A percentile compares a stretch with the other conserved stretches of the same genome.
These are phyloP conservation scores for Rhodotorula sp. DNA, from an alignment of 1,284 basidiomycete species.

Conservation along the genomic window DNA sequence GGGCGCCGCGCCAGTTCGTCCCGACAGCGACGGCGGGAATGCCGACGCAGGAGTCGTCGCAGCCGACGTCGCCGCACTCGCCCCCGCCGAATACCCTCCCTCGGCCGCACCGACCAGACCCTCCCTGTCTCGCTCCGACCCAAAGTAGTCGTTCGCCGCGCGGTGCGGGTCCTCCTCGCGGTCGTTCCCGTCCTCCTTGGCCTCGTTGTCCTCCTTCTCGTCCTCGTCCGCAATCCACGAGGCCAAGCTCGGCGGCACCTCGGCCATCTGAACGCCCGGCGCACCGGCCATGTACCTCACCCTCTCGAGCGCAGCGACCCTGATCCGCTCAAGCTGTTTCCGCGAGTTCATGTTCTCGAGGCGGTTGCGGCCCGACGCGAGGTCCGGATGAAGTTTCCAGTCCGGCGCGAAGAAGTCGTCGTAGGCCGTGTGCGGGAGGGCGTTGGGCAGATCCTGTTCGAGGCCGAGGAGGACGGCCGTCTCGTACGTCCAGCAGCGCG, in stretches of 20 bases:
- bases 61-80: background rate
- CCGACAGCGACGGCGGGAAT: background rate
- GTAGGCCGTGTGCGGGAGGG: constrained; percentile 84
- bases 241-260: constrained; percentile 88
- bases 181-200: constrained; percentile 56
- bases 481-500: constrained; percentile 98
- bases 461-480: constrained; percentile 85
- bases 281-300: constrained; percentile 90
- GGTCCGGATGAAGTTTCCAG: constrained; percentile 87
- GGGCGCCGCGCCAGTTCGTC: background rate
- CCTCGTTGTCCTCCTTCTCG: constrained; percentile 60
- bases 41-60: background rate
- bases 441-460: constrained; percentile 70
- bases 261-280: constrained; percentile 92
- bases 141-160: constrained; percentile 4
- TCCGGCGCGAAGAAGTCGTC: constrained; percentile 90
- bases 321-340: constrained; percentile 78
- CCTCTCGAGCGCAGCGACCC: constrained; percentile 81
- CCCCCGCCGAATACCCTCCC: background rate
- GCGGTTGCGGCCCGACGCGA: constrained; percentile 64
- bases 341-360: constrained; percentile 91
- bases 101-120: background rate
- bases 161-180: constrained; percentile 56
- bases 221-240: constrained; percentile 74
- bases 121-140: background rate